Evolutionary conservation across 1,284 basidiomycete genomes (phyloP).

Genomic region (Trichosporon sp.): DNA sequence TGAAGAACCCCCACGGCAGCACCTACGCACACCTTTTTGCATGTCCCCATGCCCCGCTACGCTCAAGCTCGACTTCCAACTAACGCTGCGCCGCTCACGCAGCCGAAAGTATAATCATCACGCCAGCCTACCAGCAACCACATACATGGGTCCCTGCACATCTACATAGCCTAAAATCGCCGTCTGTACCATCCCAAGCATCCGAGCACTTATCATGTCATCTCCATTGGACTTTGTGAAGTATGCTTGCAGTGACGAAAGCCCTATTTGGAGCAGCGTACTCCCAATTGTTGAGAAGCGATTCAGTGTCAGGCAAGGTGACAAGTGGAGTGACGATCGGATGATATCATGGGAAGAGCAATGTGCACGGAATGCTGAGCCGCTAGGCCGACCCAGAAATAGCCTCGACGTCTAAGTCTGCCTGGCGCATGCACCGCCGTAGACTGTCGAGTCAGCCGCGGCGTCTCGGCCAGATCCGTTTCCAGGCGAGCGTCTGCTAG

Average conservation of each 20-base stretch:
- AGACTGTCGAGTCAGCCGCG: neutral
- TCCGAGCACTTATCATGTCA: constrained; percentile 4
- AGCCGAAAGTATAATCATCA: constrained; percentile 10
- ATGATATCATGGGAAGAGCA: constrained; percentile 18
- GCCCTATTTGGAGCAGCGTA: neutral
- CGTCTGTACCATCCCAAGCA: constrained; percentile 4
- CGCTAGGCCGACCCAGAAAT: neutral
- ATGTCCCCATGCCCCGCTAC: neutral
- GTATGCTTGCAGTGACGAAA: neutral
- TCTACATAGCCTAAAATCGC: constrained; percentile 6
- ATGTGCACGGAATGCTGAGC: neutral
- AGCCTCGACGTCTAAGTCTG: neutral
- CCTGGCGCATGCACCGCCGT: too few relatives aligned
- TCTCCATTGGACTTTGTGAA: constrained; percentile 10
- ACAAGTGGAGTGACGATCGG: neutral
- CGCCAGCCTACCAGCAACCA: neutral
- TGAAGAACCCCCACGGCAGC: neutral
- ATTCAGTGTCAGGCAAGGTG: neutral
- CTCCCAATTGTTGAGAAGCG: neutral
- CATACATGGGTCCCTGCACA: constrained; percentile 15
- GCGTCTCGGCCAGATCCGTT: too few relatives aligned
- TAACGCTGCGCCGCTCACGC: neutral
- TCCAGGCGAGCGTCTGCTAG: too few relatives aligned
- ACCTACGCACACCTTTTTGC: neutral
- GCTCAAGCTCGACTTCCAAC: neutral